Evolutionary conservation across 257 asterid genomes (phyloP).

Genomic region (Salvia hispanica): DNA sequence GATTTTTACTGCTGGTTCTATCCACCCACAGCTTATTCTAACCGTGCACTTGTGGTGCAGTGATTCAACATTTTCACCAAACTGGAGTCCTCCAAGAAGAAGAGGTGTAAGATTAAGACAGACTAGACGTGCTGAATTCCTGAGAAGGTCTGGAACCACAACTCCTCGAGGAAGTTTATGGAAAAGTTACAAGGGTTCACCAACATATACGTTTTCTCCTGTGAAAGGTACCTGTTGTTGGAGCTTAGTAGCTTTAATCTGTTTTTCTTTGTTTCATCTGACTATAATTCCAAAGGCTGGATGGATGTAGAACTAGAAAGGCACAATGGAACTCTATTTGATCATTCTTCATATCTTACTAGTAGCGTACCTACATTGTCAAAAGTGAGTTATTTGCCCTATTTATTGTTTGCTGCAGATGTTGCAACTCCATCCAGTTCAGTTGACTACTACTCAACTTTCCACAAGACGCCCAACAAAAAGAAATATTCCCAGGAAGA

Average conservation of each 20-base stretch:
- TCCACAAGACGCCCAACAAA: slow-evolving; percentile 62
- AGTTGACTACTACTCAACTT: slow-evolving; percentile 58
- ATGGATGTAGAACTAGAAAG: not conserved
- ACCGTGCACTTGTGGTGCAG: slow-evolving; percentile 40
- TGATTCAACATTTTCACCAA: slow-evolving; percentile 42
- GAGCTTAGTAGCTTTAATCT: slow-evolving; percentile 13
- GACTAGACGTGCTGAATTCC: slow-evolving; percentile 67
- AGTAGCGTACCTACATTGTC: not conserved
- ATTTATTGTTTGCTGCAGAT: slow-evolving; percentile 35
- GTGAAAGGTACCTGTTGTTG: slow-evolving; percentile 44
- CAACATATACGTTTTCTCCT: slow-evolving; percentile 51
- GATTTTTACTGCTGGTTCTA: slow-evolving; percentile 1
- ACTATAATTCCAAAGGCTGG: not conserved
- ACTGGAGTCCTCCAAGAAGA: slow-evolving; percentile 41
- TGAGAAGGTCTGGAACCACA: slow-evolving; percentile 50
- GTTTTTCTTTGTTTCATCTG: not conserved
- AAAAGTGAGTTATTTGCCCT: too few relatives aligned
- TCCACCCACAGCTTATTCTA: slow-evolving; percentile 20
- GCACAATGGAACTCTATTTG: slow-evolving; percentile 10
- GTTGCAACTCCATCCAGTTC: slow-evolving; percentile 38
- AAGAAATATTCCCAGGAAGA: slow-evolving; percentile 67
- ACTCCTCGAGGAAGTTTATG: slow-evolving; percentile 43
- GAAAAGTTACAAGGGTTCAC: slow-evolving; percentile 48
- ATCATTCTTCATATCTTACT: not conserved
- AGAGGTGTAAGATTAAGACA: slow-evolving; percentile 37